Conservation (phyloP, 148 eudicot species). For the Talinum fruticosum region DNA sequence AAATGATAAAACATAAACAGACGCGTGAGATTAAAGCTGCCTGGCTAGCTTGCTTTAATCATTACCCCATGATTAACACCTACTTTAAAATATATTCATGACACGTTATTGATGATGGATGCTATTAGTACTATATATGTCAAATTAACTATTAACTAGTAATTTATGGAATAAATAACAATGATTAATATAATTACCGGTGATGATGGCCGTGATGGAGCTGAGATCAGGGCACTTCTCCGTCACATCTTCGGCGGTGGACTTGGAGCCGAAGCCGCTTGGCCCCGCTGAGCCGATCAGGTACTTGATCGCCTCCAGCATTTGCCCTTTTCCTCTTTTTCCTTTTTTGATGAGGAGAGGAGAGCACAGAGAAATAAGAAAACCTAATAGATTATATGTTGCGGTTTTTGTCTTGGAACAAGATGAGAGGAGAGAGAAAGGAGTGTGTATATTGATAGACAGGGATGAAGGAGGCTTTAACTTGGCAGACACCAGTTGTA, state of each 20-base stretch:
- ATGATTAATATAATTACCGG: slow-evolving; percentile 41
- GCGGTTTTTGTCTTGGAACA: not conserved
- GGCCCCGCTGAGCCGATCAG: slow-evolving; percentile 76
- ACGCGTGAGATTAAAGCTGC: not conserved
- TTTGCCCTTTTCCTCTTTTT: slow-evolving; percentile 16
- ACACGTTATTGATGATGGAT: not conserved
- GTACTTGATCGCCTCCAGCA: slow-evolving; percentile 73
- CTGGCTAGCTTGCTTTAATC: not conserved
- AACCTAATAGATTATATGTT: not conserved
- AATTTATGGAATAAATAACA: too few species aligned
- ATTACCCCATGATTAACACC: not conserved
- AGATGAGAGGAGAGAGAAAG: not conserved
- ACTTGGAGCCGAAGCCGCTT: slow-evolving; percentile 79
- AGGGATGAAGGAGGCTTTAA: not conserved
- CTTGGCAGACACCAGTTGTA: not conserved
- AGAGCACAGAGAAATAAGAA: too few species aligned
- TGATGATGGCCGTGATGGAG: slow-evolving; percentile 77
- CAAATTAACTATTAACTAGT: too few species aligned
- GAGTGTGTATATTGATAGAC: not conserved
- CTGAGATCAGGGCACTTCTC: slow-evolving; percentile 42
- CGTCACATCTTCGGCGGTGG: slow-evolving; percentile 91
- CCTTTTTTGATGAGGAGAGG: not conserved
- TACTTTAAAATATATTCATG: not conserved
- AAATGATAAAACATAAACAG: too few species aligned
- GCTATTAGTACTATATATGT: not conserved